Conservation (phyloP, 78 protist genomes). For the Isochrysis galbana region DNA sequence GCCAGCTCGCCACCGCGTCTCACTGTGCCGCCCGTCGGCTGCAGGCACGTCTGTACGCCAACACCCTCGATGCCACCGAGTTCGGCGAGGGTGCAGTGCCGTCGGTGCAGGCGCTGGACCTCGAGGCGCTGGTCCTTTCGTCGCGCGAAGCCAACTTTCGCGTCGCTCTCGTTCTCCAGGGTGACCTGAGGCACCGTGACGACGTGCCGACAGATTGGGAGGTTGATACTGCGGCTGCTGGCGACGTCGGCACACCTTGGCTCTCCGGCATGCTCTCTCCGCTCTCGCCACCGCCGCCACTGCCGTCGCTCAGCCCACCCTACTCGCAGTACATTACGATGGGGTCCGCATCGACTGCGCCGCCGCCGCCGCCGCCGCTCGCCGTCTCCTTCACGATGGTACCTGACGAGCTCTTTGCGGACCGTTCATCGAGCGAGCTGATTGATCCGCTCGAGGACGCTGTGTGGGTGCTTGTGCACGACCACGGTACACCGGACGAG, state of each 20-base stretch:
- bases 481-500: not conserved
- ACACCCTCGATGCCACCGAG: not conserved
- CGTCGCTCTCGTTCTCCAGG: not conserved
- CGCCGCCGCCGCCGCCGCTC: conserved; percentile 8
- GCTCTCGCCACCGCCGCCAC: too few relatives aligned
- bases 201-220: too few relatives aligned
- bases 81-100: not conserved
- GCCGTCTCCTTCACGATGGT: not conserved
- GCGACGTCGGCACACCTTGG: not conserved
- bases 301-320: too few relatives aligned
- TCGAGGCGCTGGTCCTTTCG: conserved; percentile 13
- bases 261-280: not conserved
- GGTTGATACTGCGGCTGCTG: not conserved
- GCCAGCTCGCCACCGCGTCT: too few relatives aligned
- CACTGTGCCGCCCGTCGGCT: too few relatives aligned
- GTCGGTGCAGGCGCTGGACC: not conserved
- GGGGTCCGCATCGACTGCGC: not conserved
- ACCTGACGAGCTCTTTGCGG: not conserved
- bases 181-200: not conserved
- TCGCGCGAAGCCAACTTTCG: not conserved
- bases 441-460: not conserved
- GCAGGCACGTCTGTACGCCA: too few relatives aligned
- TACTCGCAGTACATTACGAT: not conserved
- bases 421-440: not conserved
- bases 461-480: not conserved